phyloP scores from a whole-genome alignment of 805 yeast species.

The Lipomyces oligophaga region DNA sequence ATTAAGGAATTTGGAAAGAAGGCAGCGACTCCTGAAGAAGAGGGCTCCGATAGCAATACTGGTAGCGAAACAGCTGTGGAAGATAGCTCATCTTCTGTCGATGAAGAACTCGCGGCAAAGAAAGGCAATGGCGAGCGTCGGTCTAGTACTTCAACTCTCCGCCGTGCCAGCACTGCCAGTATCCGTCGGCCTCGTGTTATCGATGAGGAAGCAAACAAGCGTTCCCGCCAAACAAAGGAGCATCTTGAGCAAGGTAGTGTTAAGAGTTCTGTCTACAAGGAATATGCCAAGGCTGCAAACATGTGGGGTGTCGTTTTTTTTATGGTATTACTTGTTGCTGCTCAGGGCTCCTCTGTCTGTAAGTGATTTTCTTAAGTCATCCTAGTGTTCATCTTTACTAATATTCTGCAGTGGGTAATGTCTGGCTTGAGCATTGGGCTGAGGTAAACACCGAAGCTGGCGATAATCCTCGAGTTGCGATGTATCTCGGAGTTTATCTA shows the following conservation, averaged over 20 bases:
- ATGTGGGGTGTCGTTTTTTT: conserved; percentile 60
- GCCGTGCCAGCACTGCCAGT: conserved; percentile 65
- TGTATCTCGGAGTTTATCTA: conserved; percentile 72
- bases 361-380: conserved; percentile 50
- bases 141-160: conserved; percentile 36
- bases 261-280: conserved; percentile 77
- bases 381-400: conserved; percentile 42
- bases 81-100: conserved; percentile 14
- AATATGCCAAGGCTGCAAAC: conserved; percentile 86
- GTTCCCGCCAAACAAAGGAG: conserved; percentile 48
- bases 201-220: conserved; percentile 30
- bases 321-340: conserved; percentile 45
- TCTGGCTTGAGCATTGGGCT: conserved; percentile 98
- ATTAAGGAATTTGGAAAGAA: conserved; percentile 32
- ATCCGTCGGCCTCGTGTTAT: conserved; percentile 39
- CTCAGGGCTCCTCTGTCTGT: conserved; percentile 33
- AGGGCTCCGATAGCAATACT: neutral
- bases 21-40: conserved; percentile 17
- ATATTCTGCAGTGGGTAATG: conserved; percentile 47
- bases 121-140: conserved; percentile 4
- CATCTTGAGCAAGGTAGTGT: conserved; percentile 92
- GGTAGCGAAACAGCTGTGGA: conserved; percentile 1
- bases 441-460: conserved; percentile 73
- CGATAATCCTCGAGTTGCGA: conserved; percentile 65
- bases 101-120: conserved; percentile 16